These are phyloP conservation scores for Glycine tomentella DNA, from an alignment of 306 rosid species.

Conservation along the genomic window DNA sequence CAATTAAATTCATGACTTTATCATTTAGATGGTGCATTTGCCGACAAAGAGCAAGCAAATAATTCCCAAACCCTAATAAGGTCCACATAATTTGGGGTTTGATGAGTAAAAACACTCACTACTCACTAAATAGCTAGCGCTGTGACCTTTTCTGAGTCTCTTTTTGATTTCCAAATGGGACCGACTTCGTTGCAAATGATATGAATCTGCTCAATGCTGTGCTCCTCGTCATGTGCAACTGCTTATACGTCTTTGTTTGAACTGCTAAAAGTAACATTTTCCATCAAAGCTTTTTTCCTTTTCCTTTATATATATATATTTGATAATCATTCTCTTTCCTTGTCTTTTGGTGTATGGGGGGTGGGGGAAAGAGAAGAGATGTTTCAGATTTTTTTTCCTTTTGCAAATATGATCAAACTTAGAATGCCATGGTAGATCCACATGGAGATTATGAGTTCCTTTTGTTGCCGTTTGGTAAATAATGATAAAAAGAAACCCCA, in stretches of 20 bases:
- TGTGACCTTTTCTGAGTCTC: not conserved
- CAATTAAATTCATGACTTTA: slow-evolving; percentile 21
- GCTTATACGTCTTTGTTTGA: slow-evolving; percentile 44
- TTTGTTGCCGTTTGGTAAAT: slow-evolving; percentile 53
- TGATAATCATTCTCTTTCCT: slow-evolving; percentile 45
- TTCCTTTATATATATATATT: slow-evolving; percentile 39
- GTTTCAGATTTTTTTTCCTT: slow-evolving; percentile 25
- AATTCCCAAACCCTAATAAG: slow-evolving; percentile 30
- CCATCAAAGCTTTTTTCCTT: slow-evolving; percentile 45
- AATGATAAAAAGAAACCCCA: slow-evolving; percentile 58
- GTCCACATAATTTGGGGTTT: slow-evolving; percentile 41
- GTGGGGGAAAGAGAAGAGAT: slow-evolving; percentile 23
- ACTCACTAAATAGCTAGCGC: not conserved
- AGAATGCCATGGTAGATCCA: slow-evolving; percentile 48
- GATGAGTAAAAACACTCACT: slow-evolving; percentile 22
- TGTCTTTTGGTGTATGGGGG: slow-evolving; percentile 46
- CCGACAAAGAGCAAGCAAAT: slow-evolving; percentile 31
- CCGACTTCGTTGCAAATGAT: slow-evolving; percentile 44
- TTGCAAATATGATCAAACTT: slow-evolving; percentile 38
- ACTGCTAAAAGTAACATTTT: slow-evolving; percentile 54
- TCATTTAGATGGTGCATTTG: slow-evolving; percentile 25
- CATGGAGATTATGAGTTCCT: slow-evolving; percentile 48
- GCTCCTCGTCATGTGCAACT: slow-evolving; percentile 53
- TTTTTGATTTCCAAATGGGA: slow-evolving; percentile 41
- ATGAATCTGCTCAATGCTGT: slow-evolving; percentile 44